Base-by-base conservation (phyloP, 2,329 filamentous ascomycete genomes). In the Colletotrichum endophyticum region DNA sequence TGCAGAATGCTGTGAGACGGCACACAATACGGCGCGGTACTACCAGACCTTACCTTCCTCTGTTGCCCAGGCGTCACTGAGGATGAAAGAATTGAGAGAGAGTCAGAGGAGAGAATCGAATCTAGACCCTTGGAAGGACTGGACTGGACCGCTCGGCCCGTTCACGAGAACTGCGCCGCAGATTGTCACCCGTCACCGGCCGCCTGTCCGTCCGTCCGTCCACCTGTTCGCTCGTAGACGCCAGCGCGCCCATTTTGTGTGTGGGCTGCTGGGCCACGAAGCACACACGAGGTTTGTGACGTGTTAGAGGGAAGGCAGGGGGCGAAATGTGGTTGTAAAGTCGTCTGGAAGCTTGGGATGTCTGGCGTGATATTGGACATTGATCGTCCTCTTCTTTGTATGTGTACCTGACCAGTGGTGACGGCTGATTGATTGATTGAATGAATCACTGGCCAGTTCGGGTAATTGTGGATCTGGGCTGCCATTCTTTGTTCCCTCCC, bases 161-260 rank as follows among this genome's bases (percentile, higher is more conserved):
- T 36, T 64, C 22, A 28, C 36, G 13, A 66, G 22, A 27, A 56
- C 53, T 67, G 62, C 57, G 69, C 56, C 53, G 72, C 68, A 27
- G 12, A 75, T 68, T 69, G 70, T 69, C 70, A 73, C 59, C 70
- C 57, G 73, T 73, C 70, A 61, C 34, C 39, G n/a, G 63, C 56
- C 30, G 62, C 28, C 56, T 8, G 49, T 62, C 39, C 62, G 70
- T 59, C 56, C 22, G 44, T 62, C 39, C 62, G 70, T 34, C 70
- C 53, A 39, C 30, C 63, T 22, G 44, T 53, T 53, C 11, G 44
- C 11, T 25, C n/a, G n/a, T 19, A 39, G 36, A 39, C 36, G 36
- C 36, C 36, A 39, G 36, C 15, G 2, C 36, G 44, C 27, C 70
- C 70, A 69, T 73, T 73, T 44, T 70, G 59, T 36, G 15, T 64